Evolutionary conservation across 2,329 filamentous ascomycete genomes (phyloP).

Genomic region (Hyphodiscus sp.): DNA sequence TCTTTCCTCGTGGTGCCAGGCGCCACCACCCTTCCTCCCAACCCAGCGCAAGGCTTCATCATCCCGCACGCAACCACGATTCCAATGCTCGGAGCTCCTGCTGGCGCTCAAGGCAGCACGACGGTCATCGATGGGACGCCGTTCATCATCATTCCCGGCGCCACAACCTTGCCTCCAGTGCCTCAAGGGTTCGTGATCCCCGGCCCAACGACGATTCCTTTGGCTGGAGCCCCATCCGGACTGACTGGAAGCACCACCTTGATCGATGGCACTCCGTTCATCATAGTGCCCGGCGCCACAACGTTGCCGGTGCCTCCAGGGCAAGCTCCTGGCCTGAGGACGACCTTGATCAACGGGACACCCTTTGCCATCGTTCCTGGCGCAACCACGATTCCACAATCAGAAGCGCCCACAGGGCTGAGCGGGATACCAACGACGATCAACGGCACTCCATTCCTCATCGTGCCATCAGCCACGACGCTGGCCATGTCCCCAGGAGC

Average conservation of each 20-base stretch:
- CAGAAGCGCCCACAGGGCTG: conserved; percentile 8
- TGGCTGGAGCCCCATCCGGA: conserved; percentile 4
- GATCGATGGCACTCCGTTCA: conserved; percentile 2
- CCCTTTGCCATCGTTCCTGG: conserved; percentile 7
- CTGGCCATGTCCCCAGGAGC: conserved; percentile 1
- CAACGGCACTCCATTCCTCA: conserved; percentile 5
- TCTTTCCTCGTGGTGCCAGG: background rate
- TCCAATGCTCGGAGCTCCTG: background rate
- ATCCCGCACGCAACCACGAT: background rate
- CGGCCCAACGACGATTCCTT: conserved; percentile 4
- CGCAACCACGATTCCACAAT: conserved; percentile 6
- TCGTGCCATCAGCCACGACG: conserved; percentile 4
- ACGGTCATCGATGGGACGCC: background rate
- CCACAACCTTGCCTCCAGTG: background rate
- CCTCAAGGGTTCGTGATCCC: background rate
- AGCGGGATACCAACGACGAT: conserved; percentile 7
- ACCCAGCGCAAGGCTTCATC: too few species aligned
- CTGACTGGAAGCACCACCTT: conserved; percentile 1
- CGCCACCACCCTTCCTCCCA: background rate
- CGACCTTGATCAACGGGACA: conserved; percentile 1
- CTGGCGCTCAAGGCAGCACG: background rate
- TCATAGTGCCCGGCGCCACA: background rate
- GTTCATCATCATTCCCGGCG: background rate
- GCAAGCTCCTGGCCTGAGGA: background rate
- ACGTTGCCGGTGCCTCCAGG: too few species aligned